Evolutionary conservation across 2,329 filamentous ascomycete species (phyloP).

Genomic region (Alternaria gansuensis): DNA sequence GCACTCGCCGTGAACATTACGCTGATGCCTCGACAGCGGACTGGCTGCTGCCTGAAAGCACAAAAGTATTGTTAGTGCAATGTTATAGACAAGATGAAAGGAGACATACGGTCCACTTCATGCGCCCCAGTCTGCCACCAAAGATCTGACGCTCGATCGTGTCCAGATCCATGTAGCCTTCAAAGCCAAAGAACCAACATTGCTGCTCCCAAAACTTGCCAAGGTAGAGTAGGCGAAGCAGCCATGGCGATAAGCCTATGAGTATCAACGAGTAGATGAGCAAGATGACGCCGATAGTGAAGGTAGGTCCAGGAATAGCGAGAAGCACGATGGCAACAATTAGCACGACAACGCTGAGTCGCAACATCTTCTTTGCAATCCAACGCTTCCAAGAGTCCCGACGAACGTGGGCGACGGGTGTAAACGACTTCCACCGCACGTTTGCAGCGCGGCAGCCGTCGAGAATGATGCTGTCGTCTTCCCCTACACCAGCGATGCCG

Average conservation of each 20-base stretch:
- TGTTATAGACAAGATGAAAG: neutral
- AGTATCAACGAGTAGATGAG: conserved; percentile 41
- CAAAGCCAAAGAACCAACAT: conserved; percentile 57
- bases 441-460: conserved; percentile 55
- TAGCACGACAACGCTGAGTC: conserved; percentile 32
- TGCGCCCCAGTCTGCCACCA: conserved; percentile 47
- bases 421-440: conserved; percentile 57
- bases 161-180: conserved; percentile 53
- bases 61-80: neutral
- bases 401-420: conserved; percentile 43
- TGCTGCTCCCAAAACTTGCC: conserved; percentile 55
- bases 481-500: conserved; percentile 54
- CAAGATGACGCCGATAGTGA: conserved; percentile 23
- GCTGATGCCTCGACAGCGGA: conserved; percentile 47
- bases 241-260: conserved; percentile 45
- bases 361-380: conserved; percentile 32
- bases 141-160: conserved; percentile 54
- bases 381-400: conserved; percentile 41
- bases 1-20: conserved; percentile 43
- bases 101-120: conserved; percentile 50
- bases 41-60: conserved; percentile 26
- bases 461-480: conserved; percentile 57
- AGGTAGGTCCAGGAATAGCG: neutral
- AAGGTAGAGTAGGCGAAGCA: conserved; percentile 51
- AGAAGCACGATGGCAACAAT: conserved; percentile 28